Conservation (phyloP, 768 basidiomycete species). For the Trametes gibbosa region DNA sequence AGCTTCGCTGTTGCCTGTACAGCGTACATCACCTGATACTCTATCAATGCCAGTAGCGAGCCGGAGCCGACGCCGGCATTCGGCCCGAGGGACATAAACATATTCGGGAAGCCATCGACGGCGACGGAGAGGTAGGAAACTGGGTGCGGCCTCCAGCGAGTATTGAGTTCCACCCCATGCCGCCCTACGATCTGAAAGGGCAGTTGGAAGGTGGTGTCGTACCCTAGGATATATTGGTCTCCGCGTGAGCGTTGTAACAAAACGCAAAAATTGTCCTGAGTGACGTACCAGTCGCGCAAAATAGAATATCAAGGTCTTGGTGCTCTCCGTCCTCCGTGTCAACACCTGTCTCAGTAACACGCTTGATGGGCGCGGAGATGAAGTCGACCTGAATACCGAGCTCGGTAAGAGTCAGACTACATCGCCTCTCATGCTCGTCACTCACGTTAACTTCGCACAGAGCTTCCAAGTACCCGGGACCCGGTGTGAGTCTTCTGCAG, state of each 20-base stretch:
- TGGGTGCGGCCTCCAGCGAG: conserved; percentile 55
- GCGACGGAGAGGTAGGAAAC: conserved; percentile 56
- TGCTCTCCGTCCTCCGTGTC: conserved; percentile 53
- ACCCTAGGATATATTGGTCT: conserved; percentile 37
- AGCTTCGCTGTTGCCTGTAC: conserved; percentile 55
- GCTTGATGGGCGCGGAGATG: conserved; percentile 47
- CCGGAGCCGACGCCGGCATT: conserved; percentile 56
- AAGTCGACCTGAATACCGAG: conserved; percentile 45
- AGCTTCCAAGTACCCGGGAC: conserved; percentile 66
- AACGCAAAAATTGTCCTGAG: conserved; percentile 32
- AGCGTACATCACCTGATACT: conserved; percentile 56
- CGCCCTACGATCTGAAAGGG: conserved; percentile 55
- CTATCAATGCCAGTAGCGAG: conserved; percentile 52
- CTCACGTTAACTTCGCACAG: conserved; percentile 59
- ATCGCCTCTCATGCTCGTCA: not conserved
- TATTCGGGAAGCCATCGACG: conserved; percentile 68
- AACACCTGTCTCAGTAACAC: conserved; percentile 52
- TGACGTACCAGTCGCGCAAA: conserved; percentile 57
- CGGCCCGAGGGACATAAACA: conserved; percentile 57
- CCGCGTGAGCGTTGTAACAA: conserved; percentile 58
- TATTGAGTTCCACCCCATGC: conserved; percentile 47
- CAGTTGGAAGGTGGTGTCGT: conserved; percentile 47
- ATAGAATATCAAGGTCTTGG: conserved; percentile 55
- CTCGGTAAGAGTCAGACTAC: no score
- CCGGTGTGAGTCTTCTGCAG: conserved; percentile 66